These are phyloP conservation scores for Phlebopus sp. DNA, from an alignment of 1,284 basidiomycete species.

Conservation along the genomic window DNA sequence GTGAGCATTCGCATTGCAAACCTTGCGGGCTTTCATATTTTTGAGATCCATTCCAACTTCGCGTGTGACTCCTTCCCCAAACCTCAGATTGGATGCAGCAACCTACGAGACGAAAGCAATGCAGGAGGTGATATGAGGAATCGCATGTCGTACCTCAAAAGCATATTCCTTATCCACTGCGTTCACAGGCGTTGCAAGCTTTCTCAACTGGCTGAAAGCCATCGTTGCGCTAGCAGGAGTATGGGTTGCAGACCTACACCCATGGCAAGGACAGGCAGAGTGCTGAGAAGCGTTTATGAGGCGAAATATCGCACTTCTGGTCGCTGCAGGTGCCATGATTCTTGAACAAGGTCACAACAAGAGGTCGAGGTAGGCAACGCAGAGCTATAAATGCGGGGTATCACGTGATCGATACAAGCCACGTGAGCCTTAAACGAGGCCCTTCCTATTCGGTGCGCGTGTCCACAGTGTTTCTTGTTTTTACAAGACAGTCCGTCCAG, in stretches of 20 bases:
- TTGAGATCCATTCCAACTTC: constrained; percentile 95
- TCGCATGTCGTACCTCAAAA: constrained; percentile 67
- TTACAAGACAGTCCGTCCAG: no score
- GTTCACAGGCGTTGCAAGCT: constrained; percentile 84
- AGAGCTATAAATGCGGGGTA: constrained; percentile 8
- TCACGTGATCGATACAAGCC: constrained; percentile 3
- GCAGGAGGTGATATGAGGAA: background rate
- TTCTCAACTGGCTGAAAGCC: constrained; percentile 61
- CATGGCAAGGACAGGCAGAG: constrained; percentile 74
- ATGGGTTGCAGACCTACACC: constrained; percentile 45
- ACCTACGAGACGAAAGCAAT: constrained; percentile 47
- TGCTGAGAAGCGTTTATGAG: constrained; percentile 73
- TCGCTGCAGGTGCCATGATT: constrained; percentile 47
- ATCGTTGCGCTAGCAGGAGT: constrained; percentile 38
- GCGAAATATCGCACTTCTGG: constrained; percentile 60
- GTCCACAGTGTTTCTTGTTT: no score
- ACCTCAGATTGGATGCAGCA: constrained; percentile 87
- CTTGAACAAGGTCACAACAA: constrained; percentile 1
- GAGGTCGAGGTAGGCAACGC: constrained; percentile 5
- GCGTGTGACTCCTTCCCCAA: constrained; percentile 84
- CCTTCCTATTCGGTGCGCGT: no score
- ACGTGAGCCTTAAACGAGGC: background rate
- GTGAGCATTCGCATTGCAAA: constrained; percentile 25
- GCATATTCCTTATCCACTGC: constrained; percentile 87
- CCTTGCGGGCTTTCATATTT: constrained; percentile 85